Conservation (phyloP, 352 stramenopile genomes). For the Aphanomyces astaci region DNA sequence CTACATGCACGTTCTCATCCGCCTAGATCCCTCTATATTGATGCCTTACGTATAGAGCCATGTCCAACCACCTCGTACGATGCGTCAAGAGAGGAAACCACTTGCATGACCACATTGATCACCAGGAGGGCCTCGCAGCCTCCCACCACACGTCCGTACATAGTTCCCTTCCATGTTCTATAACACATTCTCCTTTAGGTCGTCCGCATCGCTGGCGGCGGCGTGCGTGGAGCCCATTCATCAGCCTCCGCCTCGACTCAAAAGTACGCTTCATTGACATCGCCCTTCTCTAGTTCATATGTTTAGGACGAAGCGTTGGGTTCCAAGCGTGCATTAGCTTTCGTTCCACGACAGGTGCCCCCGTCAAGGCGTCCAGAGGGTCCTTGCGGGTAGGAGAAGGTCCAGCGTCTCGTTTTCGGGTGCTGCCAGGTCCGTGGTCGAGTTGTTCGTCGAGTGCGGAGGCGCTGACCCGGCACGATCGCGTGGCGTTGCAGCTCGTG, state of each 20-base stretch:
- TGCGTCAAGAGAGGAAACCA: not conserved
- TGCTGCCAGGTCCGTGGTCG: not conserved
- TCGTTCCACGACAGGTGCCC: not conserved
- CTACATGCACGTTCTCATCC: conserved; percentile 14
- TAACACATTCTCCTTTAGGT: not conserved
- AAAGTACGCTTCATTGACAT: not conserved
- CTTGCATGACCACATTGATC: not conserved
- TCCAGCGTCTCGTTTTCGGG: not conserved
- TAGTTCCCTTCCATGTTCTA: not conserved
- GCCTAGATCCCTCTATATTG: not conserved
- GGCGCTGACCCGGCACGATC: not conserved
- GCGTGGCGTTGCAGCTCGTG: not conserved
- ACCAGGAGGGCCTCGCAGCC: not conserved
- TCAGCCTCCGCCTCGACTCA: not conserved
- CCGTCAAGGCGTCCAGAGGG: not conserved
- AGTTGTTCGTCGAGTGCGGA: not conserved
- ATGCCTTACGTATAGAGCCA: not conserved
- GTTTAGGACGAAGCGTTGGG: not conserved
- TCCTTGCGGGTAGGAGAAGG: not conserved
- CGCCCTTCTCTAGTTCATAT: not conserved
- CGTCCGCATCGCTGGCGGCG: not conserved
- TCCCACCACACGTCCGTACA: not conserved
- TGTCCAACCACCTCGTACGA: conserved; percentile 1
- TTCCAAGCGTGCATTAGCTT: not conserved
- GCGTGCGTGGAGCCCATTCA: not conserved